phyloP scores from a whole-genome alignment of 2,329 filamentous ascomycete species.

The Cladophialophora immunda region DNA sequence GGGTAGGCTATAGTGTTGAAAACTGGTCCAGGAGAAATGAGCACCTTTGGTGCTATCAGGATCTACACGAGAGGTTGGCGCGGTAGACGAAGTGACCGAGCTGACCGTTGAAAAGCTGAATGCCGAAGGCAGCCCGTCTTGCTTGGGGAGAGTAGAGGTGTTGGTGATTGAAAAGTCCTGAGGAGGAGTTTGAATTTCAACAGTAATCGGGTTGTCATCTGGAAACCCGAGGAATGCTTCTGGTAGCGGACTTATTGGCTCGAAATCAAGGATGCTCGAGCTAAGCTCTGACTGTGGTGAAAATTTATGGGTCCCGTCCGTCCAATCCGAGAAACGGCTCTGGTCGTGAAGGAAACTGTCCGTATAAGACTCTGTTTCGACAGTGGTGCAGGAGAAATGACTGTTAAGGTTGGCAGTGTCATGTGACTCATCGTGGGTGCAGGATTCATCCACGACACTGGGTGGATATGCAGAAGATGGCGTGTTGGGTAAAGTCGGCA shows the following conservation, averaged over 20 bases:
- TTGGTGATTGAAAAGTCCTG: constrained; percentile 28
- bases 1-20: constrained; percentile 40
- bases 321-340: constrained; percentile 56
- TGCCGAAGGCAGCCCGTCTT: constrained; percentile 39
- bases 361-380: constrained; percentile 35
- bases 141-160: constrained; percentile 40
- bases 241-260: constrained; percentile 31
- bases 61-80: constrained; percentile 33
- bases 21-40: constrained; percentile 30
- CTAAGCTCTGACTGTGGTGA: constrained; percentile 40
- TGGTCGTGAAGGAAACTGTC: constrained; percentile 36
- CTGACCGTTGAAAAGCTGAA: constrained; percentile 50
- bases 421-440: constrained; percentile 5
- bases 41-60: constrained; percentile 26
- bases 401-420: constrained; percentile 37
- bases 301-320: constrained; percentile 44
- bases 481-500: constrained; percentile 57
- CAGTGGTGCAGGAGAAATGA: constrained; percentile 41
- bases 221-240: constrained; percentile 13
- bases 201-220: not conserved
- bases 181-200: constrained; percentile 6
- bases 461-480: constrained; percentile 52
- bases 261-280: constrained; percentile 35
- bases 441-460: constrained; percentile 31
- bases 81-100: constrained; percentile 42